Evolutionary conservation across 495 filamentous ascomycete genomes (phyloP).

Genomic region (Hyphodiscus hymeniophilus): DNA sequence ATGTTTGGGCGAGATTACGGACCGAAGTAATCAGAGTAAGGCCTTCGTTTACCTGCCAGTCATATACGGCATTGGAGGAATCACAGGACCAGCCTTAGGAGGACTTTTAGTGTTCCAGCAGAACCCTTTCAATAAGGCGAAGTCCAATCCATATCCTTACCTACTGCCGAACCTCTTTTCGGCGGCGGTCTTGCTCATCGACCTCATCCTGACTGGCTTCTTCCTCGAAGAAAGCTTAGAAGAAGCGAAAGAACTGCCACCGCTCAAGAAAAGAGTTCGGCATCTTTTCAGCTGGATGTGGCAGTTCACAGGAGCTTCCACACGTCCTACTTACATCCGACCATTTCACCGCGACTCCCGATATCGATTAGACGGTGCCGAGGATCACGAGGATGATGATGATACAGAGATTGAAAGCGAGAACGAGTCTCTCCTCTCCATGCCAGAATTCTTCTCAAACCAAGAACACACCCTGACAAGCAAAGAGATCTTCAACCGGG

Average conservation of each 20-base stretch:
- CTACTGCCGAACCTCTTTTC: conserved; percentile 74
- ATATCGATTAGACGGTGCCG: conserved; percentile 23
- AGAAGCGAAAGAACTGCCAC: conserved; percentile 55
- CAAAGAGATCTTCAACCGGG: conserved; percentile 58
- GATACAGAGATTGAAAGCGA: conserved; percentile 23
- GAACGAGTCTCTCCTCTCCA: conserved; percentile 17
- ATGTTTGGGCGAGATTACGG: conserved; percentile 89
- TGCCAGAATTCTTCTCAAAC: conserved; percentile 18
- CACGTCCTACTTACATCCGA: conserved; percentile 50
- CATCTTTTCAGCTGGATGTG: conserved; percentile 62
- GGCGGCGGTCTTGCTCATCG: conserved; percentile 60
- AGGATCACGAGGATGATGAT: conserved; percentile 22
- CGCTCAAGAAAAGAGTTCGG: conserved; percentile 46
- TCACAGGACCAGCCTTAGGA: conserved; percentile 87
- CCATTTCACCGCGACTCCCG: conserved; percentile 8
- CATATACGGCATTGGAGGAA: conserved; percentile 86
- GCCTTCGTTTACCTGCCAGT: conserved; percentile 91
- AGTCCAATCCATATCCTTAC: conserved; percentile 65
- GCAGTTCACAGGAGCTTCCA: conserved; percentile 58
- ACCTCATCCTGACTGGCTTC: conserved; percentile 61
- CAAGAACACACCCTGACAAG: conserved; percentile 33
- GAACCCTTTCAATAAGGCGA: conserved; percentile 37
- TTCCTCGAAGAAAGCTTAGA: conserved; percentile 89
- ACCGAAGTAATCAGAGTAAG: conserved; percentile 83
- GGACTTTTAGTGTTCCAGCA: conserved; percentile 62